phyloP scores from a whole-genome alignment of 495 filamentous ascomycete genomes.

The Penicillium manginii region DNA sequence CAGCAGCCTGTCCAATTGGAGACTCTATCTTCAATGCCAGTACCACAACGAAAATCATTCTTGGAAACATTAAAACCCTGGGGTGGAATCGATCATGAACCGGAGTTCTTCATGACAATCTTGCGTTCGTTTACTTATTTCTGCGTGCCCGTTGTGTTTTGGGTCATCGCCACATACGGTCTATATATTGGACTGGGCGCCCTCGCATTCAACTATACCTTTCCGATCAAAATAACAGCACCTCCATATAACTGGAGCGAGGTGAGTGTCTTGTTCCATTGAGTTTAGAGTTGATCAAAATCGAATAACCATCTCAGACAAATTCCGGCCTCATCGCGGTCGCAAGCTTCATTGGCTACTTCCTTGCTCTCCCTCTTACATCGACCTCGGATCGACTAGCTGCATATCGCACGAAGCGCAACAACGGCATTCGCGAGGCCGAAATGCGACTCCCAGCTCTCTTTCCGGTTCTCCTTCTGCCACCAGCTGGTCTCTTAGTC shows the following conservation, averaged over 20 bases:
- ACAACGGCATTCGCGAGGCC: slow-evolving; percentile 60
- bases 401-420: slow-evolving; percentile 56
- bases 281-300: background rate
- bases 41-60: slow-evolving; percentile 38
- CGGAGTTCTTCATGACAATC: slow-evolving; percentile 52
- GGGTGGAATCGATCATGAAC: slow-evolving; percentile 45
- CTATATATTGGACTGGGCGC: slow-evolving; percentile 63
- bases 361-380: slow-evolving; percentile 59
- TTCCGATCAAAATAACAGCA: slow-evolving; percentile 57
- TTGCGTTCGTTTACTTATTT: slow-evolving; percentile 57
- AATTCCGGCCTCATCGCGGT: slow-evolving; percentile 60
- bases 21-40: slow-evolving; percentile 19
- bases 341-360: slow-evolving; percentile 54
- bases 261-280: slow-evolving; percentile 3
- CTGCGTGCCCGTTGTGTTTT: slow-evolving; percentile 58
- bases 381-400: slow-evolving; percentile 59
- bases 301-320: slow-evolving; percentile 31
- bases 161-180: slow-evolving; percentile 58
- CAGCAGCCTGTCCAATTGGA: slow-evolving; percentile 8
- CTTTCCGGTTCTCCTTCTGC: slow-evolving; percentile 56
- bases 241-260: slow-evolving; percentile 62
- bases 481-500: slow-evolving; percentile 56
- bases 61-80: slow-evolving; percentile 46
- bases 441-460: slow-evolving; percentile 65
- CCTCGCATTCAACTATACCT: slow-evolving; percentile 62